These are phyloP conservation scores for Penicillium frequentans DNA, from an alignment of 2,329 filamentous ascomycete species.

Conservation along the genomic window DNA sequence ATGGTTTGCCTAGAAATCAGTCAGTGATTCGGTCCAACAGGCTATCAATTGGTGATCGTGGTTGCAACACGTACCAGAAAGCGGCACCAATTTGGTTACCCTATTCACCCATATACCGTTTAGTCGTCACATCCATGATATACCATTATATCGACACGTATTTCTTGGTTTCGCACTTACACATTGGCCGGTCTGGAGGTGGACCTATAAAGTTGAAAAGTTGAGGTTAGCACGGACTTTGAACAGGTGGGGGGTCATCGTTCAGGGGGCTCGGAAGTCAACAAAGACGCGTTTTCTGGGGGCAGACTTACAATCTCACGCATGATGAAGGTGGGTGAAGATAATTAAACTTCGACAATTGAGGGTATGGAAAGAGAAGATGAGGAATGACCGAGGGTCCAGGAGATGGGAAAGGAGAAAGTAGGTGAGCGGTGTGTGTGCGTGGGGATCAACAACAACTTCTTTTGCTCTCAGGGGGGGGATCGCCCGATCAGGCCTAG, in stretches of 20 bases:
- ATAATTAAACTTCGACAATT: constrained; percentile 14
- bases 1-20: constrained; percentile 67
- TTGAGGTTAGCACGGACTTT: constrained; percentile 29
- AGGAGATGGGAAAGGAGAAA: constrained; percentile 27
- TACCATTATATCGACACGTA: not conserved
- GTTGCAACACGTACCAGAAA: constrained; percentile 72
- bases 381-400: constrained; percentile 23
- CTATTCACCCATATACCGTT: constrained; percentile 51
- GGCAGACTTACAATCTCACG: constrained; percentile 66
- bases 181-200: constrained; percentile 99
- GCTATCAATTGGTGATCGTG: constrained; percentile 13
- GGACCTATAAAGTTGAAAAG: constrained; percentile 70
- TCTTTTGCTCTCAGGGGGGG: constrained; percentile 24
- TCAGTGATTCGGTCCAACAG: constrained; percentile 38
- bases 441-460: constrained; percentile 33
- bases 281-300: constrained; percentile 37
- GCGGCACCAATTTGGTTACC: constrained; percentile 99
- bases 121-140: constrained; percentile 18
- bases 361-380: constrained; percentile 8
- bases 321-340: constrained; percentile 48
- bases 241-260: constrained; percentile 32
- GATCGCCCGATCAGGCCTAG: constrained; percentile 24
- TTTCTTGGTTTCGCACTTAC: constrained; percentile 58
- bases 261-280: constrained; percentile 31
- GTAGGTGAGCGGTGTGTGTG: constrained; percentile 37